A percentile compares a stretch with the other conserved stretches of the same genome.
phyloP scores from a whole-genome alignment of 306 rosid genomes.

The Rubus parviflorus region DNA sequence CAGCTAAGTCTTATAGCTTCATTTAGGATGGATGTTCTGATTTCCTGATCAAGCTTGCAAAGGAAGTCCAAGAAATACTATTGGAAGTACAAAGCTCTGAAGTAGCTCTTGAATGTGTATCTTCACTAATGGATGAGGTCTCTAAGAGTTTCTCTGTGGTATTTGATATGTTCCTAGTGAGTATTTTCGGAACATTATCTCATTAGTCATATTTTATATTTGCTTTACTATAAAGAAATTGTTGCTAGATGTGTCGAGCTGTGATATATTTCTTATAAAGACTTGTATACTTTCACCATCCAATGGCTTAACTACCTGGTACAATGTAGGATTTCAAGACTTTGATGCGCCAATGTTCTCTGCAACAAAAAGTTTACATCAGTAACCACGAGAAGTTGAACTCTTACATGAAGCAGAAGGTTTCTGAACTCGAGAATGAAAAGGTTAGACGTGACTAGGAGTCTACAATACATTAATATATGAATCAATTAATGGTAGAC shows the following conservation, averaged over 20 bases:
- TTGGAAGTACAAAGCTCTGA: conserved; percentile 63
- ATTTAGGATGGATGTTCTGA: conserved; percentile 59
- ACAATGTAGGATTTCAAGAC: conserved; percentile 62
- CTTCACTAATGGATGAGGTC: conserved; percentile 56
- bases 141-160: conserved; percentile 51
- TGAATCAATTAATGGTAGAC: too few species aligned
- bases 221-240: background rate
- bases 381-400: conserved; percentile 48
- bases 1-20: conserved; percentile 32
- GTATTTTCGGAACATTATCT: conserved; percentile 39
- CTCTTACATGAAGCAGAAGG: conserved; percentile 53
- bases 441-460: conserved; percentile 41
- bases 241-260: background rate
- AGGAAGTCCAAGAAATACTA: conserved; percentile 55
- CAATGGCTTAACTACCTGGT: conserved; percentile 19
- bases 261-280: background rate
- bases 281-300: background rate
- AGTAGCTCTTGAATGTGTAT: conserved; percentile 46
- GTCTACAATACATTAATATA: too few species aligned
- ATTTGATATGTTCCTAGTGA: conserved; percentile 55
- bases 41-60: conserved; percentile 40
- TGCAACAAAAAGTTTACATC: conserved; percentile 42
- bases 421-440: conserved; percentile 61
- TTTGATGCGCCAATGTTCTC: conserved; percentile 37
- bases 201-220: background rate